Percentiles rank a stretch among this genome's conserved stretches.
Evolutionary conservation across 1,139 yeast genomes (phyloP).

Genomic region (Yamadazyma taylorii): DNA sequence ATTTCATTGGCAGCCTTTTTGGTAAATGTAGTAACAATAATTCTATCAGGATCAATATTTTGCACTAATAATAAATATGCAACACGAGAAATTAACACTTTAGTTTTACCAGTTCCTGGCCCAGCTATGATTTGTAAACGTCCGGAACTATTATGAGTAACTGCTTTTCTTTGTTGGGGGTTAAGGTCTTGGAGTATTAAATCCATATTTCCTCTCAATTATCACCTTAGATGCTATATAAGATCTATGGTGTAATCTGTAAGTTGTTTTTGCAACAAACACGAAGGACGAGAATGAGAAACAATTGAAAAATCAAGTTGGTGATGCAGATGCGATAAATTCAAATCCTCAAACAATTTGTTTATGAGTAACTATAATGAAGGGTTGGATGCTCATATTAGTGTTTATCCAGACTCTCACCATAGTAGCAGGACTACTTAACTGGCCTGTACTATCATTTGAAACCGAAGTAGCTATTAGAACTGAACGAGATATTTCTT

Average conservation of each 20-base stretch:
- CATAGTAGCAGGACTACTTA: too few relatives aligned
- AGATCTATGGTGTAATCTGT: too few relatives aligned
- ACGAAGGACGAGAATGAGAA: too few relatives aligned
- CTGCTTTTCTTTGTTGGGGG: constrained; percentile 59
- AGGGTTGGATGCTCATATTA: too few relatives aligned
- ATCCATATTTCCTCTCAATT: constrained; percentile 1
- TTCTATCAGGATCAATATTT: constrained; percentile 52
- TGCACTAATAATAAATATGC: constrained; percentile 61
- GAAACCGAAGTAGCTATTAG: constrained; percentile 40
- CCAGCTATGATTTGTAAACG: constrained; percentile 84
- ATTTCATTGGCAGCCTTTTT: constrained; percentile 88
- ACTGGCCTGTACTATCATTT: constrained; percentile 21
- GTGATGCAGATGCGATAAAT: too few relatives aligned
- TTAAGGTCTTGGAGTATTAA: constrained; percentile 39
- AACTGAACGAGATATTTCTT: constrained; percentile 69
- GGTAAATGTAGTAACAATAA: constrained; percentile 88
- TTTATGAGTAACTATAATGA: too few relatives aligned
- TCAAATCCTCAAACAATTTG: too few relatives aligned
- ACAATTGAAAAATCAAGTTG: too few relatives aligned
- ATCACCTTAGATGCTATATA: too few relatives aligned
- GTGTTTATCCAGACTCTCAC: too few relatives aligned
- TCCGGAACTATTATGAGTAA: constrained; percentile 50
- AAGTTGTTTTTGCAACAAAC: background rate
- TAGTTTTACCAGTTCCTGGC: constrained; percentile 89
- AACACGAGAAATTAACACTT: constrained; percentile 74